These are phyloP conservation scores for Withania somnifera DNA, from an alignment of 305 asterid species.

Conservation along the genomic window DNA sequence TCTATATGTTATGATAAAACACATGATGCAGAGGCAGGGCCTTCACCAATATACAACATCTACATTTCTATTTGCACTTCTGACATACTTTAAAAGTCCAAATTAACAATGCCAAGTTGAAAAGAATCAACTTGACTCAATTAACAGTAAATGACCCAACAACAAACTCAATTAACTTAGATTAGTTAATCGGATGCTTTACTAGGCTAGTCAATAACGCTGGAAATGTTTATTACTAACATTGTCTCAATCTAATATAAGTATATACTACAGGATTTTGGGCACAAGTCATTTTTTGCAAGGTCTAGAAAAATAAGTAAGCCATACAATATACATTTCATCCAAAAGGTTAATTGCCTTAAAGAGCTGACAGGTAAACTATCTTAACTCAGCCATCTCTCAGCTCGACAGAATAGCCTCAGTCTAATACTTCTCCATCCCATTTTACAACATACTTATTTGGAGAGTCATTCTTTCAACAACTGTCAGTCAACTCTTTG, in stretches of 20 bases:
- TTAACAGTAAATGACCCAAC: neutral
- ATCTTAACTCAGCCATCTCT: neutral
- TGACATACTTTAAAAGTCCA: neutral
- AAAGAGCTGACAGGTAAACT: neutral
- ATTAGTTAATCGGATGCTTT: neutral
- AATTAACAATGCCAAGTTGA: neutral
- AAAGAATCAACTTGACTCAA: neutral
- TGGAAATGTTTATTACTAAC: neutral
- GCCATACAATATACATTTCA: neutral
- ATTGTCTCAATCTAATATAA: neutral
- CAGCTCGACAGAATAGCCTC: neutral
- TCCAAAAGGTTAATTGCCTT: neutral
- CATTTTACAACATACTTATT: neutral
- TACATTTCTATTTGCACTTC: neutral
- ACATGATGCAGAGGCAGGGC: neutral
- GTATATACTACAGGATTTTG: neutral
- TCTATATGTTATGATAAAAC: neutral
- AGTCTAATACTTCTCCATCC: neutral
- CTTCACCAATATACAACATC: neutral
- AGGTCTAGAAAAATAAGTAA: neutral
- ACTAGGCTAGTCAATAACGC: neutral
- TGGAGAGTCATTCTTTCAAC: neutral
- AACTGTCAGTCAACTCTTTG: neutral
- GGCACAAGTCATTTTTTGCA: neutral
- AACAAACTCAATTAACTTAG: neutral